phyloP scores from a whole-genome alignment of 805 yeast genomes.

The Metschnikowia lunata region DNA sequence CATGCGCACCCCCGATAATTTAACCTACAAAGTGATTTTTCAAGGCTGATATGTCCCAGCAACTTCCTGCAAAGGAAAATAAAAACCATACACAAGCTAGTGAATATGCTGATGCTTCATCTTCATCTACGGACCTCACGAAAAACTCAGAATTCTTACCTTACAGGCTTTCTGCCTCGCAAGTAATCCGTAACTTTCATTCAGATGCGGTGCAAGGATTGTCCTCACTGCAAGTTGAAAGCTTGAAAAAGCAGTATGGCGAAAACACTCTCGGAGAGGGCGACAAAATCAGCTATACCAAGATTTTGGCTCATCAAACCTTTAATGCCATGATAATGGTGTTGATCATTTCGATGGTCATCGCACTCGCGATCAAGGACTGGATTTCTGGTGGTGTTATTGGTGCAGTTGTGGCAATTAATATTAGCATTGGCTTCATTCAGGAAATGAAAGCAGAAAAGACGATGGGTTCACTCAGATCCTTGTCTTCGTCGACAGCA shows the following conservation, averaged over 20 bases:
- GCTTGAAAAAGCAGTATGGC: slow-evolving; percentile 40
- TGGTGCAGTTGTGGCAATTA: slow-evolving; percentile 59
- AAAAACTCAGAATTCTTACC: slow-evolving; percentile 17
- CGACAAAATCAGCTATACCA: slow-evolving; percentile 46
- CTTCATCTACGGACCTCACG: slow-evolving; percentile 9
- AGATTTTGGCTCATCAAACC: slow-evolving; percentile 60
- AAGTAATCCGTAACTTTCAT: slow-evolving; percentile 34
- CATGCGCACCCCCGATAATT: not conserved
- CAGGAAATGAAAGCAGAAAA: slow-evolving; percentile 75
- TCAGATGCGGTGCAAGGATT: slow-evolving; percentile 51
- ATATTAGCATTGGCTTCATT: slow-evolving; percentile 60
- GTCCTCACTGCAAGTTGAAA: slow-evolving; percentile 19
- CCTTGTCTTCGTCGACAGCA: slow-evolving; percentile 68
- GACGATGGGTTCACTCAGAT: slow-evolving; percentile 70
- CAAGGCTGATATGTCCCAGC: slow-evolving; percentile 1
- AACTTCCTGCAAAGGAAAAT: not conserved
- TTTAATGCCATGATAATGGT: slow-evolving; percentile 79
- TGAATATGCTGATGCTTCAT: slow-evolving; percentile 9
- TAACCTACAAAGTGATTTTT: not conserved
- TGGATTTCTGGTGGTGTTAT: slow-evolving; percentile 84
- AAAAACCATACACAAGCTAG: not conserved
- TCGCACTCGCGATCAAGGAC: slow-evolving; percentile 68
- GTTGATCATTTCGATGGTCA: slow-evolving; percentile 61
- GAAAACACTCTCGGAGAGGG: slow-evolving; percentile 60
- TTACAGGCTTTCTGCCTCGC: slow-evolving; percentile 30